Base-by-base conservation (phyloP, 2,329 filamentous ascomycete species). In the Orbilia brochopaga region DNA sequence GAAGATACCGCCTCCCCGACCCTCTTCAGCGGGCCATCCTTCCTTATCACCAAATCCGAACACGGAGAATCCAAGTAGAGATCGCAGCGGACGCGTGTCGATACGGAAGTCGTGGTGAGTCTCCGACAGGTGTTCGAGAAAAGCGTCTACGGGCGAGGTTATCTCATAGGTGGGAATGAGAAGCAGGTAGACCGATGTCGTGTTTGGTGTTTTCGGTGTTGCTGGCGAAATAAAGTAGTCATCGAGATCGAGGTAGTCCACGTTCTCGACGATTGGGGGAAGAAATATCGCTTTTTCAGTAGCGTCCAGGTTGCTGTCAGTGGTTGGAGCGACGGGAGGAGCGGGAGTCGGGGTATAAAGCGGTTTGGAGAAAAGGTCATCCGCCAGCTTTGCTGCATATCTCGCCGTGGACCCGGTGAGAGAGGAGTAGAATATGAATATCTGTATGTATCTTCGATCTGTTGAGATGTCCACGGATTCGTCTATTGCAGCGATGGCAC, bases 91-190 rank as follows among this genome's bases (percentile, higher is more conserved):
- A 0, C 90, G 88, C 0, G 92, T 96, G 76, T 97, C 92, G 75
- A 99, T 95, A 66, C 93, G 87, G 82, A 97, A 97, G 79, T 99
- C 94, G 80, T 97, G 87, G 78, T 97, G 93, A 0, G 92, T 97
- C 79, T 99, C 93, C 78, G 90, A 85, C 4, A 99, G 81, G 78
- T 96, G 91, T 74, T 91, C 87, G 23, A 97, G 82, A 78, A 97
- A 92, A 15, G 87, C 93, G 77, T 92, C 90, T 75, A 96, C 86
- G 75, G 95, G 90, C 6, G 90, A 93, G 77, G 97, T 93, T 77
- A 97, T 96, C 78, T 97, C 95, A 82, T 97, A 97, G 74, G 90
- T 92, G 0, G 93, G 94, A 2, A 97, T 80, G 40, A 97, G 81
- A 61, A 97, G 83, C 42, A 95, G 83, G 80, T 97, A 99, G 76